Percentiles rank a stretch among this genome's conserved stretches.
These are phyloP conservation scores for Monilinia aucupariae DNA, from an alignment of 2,329 filamentous ascomycete species.

Conservation along the genomic window DNA sequence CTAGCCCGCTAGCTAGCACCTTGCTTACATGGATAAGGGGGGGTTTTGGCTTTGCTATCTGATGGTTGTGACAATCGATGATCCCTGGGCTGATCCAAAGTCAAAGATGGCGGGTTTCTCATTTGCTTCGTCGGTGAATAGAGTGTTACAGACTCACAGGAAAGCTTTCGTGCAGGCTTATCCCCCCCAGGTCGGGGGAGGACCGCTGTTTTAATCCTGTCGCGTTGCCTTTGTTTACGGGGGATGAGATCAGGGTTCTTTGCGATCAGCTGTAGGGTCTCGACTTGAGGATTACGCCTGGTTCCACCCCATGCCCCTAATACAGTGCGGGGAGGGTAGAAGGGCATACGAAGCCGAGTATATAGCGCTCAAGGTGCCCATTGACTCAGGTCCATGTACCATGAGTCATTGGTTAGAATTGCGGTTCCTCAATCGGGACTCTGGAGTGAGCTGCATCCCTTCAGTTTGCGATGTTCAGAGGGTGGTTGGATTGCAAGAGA, in stretches of 20 bases:
- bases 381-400: background rate
- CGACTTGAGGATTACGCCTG: background rate
- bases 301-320: background rate
- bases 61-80: background rate
- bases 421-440: background rate
- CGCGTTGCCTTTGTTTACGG: background rate
- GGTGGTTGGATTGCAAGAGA: background rate
- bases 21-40: background rate
- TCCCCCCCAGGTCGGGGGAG: background rate
- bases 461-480: background rate
- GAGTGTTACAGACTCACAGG: background rate
- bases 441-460: background rate
- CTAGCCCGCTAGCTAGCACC: background rate
- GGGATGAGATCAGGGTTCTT: background rate
- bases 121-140: background rate
- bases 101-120: no score
- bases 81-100: constrained; percentile 6
- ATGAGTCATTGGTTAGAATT: background rate
- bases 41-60: background rate
- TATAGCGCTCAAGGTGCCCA: background rate
- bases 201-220: background rate
- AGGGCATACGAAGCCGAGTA: background rate
- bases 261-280: background rate
- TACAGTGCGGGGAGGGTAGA: background rate
- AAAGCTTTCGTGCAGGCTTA: background rate